These are phyloP conservation scores for Penicillium sumatraense DNA, from an alignment of 2,329 filamentous ascomycete genomes.

Conservation along the genomic window DNA sequence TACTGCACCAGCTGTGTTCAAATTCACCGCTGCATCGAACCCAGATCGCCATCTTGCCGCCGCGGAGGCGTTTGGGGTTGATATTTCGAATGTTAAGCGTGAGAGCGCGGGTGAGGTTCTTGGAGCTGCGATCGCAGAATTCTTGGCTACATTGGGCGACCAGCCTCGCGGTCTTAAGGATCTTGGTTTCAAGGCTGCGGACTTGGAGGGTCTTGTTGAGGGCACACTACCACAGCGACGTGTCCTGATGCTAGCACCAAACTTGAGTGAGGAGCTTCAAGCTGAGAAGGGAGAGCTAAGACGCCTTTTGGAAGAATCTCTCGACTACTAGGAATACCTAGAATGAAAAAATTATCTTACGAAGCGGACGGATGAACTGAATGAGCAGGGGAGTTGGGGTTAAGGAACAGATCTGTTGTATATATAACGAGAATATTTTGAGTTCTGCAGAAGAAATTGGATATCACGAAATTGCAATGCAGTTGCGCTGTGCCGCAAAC, in stretches of 20 bases:
- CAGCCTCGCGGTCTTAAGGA: conserved; percentile 85
- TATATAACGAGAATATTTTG: conserved; percentile 1
- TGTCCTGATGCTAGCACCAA: conserved; percentile 90
- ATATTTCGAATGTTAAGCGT: conserved; percentile 82
- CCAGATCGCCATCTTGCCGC: conserved; percentile 89
- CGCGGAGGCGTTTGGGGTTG: conserved; percentile 88
- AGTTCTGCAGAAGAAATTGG: conserved; percentile 2
- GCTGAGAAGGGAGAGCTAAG: conserved; percentile 74
- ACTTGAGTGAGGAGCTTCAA: conserved; percentile 70
- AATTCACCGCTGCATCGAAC: conserved; percentile 88
- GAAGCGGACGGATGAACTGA: no score
- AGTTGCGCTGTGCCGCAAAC: background rate
- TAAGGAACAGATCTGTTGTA: background rate
- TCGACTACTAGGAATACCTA: conserved; percentile 52
- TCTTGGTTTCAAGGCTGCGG: conserved; percentile 74
- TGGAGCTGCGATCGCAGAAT: conserved; percentile 78
- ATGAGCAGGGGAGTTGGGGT: background rate
- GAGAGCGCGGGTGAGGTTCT: conserved; percentile 90
- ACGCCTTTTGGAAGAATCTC: conserved; percentile 67
- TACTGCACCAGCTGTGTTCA: conserved; percentile 90
- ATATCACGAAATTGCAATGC: conserved; percentile 3
- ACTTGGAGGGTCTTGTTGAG: conserved; percentile 85
- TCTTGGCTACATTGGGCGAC: conserved; percentile 81
- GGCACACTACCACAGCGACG: conserved; percentile 91
- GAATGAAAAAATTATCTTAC: no score